Evolutionary conservation across 2,329 filamentous ascomycete species (phyloP).

Genomic region (Chalaropsis ovoidea): DNA sequence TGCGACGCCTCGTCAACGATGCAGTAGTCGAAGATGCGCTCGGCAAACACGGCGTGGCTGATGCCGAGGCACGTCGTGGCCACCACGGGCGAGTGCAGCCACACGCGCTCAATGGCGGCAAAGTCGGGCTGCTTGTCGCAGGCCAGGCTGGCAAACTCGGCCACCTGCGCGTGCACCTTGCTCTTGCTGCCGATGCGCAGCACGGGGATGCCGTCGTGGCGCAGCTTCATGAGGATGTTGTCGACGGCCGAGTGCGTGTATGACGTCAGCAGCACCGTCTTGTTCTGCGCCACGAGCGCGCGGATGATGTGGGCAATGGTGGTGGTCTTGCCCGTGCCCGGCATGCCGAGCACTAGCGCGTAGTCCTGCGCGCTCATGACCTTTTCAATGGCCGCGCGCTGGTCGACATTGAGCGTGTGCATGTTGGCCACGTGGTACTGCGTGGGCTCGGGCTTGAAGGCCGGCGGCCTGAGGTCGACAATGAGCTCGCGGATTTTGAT

Average conservation of each 20-base stretch:
- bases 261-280: slow-evolving; percentile 84
- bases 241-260: slow-evolving; percentile 97
- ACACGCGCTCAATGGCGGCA: slow-evolving; percentile 72
- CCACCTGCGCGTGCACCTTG: slow-evolving; percentile 82
- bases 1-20: slow-evolving; percentile 98
- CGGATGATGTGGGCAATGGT: slow-evolving; percentile 97
- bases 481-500: slow-evolving; percentile 67
- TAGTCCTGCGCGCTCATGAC: slow-evolving; percentile 95
- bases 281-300: slow-evolving; percentile 75
- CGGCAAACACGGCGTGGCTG: slow-evolving; percentile 77
- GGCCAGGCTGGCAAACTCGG: slow-evolving; percentile 71
- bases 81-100: slow-evolving; percentile 78
- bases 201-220: slow-evolving; percentile 63
- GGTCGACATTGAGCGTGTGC: slow-evolving; percentile 72
- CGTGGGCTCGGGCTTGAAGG: slow-evolving; percentile 58
- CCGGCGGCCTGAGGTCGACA: slow-evolving; percentile 62
- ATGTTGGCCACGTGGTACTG: slow-evolving; percentile 50
- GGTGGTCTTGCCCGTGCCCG: slow-evolving; percentile 94
- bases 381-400: slow-evolving; percentile 76
- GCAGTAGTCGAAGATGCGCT: slow-evolving; percentile 90
- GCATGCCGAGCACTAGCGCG: slow-evolving; percentile 95
- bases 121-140: slow-evolving; percentile 63
- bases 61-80: slow-evolving; percentile 92
- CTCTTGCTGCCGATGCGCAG: slow-evolving; percentile 74
- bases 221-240: slow-evolving; percentile 91